Conservation (phyloP, 2,329 filamentous ascomycete species). For the Fusarium sp. region DNA sequence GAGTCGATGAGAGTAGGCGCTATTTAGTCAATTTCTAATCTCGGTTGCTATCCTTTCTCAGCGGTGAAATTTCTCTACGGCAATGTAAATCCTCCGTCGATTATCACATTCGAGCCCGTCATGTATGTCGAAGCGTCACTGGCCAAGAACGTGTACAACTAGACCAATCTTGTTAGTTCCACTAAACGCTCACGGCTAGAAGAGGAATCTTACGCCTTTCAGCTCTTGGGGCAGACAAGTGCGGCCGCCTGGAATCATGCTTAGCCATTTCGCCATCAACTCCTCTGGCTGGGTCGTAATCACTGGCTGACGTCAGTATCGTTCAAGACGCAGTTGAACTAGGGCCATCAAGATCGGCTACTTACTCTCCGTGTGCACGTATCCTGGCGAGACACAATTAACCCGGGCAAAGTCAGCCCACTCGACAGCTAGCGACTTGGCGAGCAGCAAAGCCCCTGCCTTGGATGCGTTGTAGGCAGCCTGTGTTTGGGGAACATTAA, state of each 20-base stretch:
- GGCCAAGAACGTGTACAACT: background rate
- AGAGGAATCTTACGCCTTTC: background rate
- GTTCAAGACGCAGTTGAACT: too few relatives aligned
- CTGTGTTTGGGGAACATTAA: background rate
- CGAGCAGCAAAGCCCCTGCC: constrained; percentile 56
- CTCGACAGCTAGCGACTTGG: constrained; percentile 76
- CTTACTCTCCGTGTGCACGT: constrained; percentile 8
- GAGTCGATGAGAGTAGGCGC: too few relatives aligned
- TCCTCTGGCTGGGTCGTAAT: constrained; percentile 14
- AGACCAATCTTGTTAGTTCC: background rate
- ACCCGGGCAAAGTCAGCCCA: constrained; percentile 77
- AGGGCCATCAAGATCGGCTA: too few relatives aligned
- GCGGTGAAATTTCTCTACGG: background rate
- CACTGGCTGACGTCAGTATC: too few relatives aligned
- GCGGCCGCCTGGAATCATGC: constrained; percentile 10
- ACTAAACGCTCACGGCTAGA: background rate
- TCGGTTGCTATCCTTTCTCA: background rate
- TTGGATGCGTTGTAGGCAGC: constrained; percentile 55
- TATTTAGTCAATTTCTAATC: background rate
- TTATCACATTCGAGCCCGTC: background rate
- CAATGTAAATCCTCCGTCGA: background rate
- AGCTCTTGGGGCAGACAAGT: constrained; percentile 6
- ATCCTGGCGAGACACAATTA: constrained; percentile 76
- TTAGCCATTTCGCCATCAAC: constrained; percentile 11
- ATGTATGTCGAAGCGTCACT: background rate